phyloP scores from a whole-genome alignment of 306 rosid genomes.

The Cucurbita maxima region DNA sequence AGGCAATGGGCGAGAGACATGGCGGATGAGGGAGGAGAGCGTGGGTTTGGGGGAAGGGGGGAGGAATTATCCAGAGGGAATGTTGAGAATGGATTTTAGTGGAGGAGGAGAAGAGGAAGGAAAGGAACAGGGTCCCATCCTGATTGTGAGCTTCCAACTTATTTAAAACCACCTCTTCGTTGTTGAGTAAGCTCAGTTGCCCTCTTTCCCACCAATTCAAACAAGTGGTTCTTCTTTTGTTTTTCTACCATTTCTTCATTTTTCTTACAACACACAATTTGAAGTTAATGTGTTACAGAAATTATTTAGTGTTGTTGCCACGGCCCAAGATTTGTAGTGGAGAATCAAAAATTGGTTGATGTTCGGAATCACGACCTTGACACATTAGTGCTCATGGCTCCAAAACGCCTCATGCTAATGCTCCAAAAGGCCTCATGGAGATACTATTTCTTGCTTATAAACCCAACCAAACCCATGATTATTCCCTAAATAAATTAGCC shows the following conservation, averaged over 20 bases:
- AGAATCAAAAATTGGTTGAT: too few relatives aligned
- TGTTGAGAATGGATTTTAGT: constrained; percentile 36
- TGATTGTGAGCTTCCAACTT: constrained; percentile 5
- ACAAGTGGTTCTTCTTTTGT: constrained; percentile 38
- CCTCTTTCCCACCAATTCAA: constrained; percentile 33
- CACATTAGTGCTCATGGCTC: too few relatives aligned
- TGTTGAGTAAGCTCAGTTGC: not conserved
- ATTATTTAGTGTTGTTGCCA: too few relatives aligned
- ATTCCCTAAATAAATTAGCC: too few relatives aligned
- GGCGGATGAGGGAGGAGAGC: not conserved
- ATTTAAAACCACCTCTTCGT: not conserved
- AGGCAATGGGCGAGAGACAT: constrained; percentile 42
- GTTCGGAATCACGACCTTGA: too few relatives aligned
- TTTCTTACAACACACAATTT: too few relatives aligned
- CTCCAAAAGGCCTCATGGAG: too few relatives aligned
- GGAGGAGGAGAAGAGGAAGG: constrained; percentile 14
- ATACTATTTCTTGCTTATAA: too few relatives aligned
- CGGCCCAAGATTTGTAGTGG: too few relatives aligned
- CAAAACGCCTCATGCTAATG: too few relatives aligned
- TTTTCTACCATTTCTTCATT: not conserved
- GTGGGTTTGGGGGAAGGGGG: not conserved
- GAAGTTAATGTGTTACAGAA: too few relatives aligned
- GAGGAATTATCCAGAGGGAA: constrained; percentile 36
- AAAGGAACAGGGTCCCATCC: constrained; percentile 9
- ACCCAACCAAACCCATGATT: too few relatives aligned